Percentiles rank a stretch among this genome's conserved stretches.
Evolutionary conservation across 2,329 filamentous ascomycete species (phyloP).

Genomic region (Pseudopithomyces maydicus): DNA sequence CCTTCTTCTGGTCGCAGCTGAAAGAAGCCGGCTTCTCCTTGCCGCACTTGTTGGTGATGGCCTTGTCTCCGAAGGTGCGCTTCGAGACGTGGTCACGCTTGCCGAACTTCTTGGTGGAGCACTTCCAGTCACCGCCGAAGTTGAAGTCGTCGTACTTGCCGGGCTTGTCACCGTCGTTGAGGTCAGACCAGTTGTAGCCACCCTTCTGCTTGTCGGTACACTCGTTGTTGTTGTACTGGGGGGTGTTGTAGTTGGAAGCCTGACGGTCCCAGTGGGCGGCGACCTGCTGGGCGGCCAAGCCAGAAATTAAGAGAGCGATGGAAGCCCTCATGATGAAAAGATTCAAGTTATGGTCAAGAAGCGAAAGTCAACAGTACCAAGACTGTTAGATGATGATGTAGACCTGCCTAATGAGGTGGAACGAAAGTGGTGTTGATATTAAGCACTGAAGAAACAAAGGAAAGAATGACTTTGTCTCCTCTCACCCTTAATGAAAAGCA

Average conservation of each 20-base stretch:
- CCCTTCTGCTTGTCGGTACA: conserved; percentile 71
- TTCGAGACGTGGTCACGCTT: conserved; percentile 63
- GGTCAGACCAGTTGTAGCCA: conserved; percentile 74
- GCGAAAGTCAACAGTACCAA: conserved; percentile 20
- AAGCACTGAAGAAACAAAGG: conserved; percentile 42
- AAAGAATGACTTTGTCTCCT: conserved; percentile 46
- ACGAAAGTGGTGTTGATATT: conserved; percentile 28
- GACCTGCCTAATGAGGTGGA: conserved; percentile 29
- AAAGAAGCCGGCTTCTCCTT: conserved; percentile 65
- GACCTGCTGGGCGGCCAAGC: conserved; percentile 53
- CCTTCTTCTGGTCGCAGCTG: conserved; percentile 61
- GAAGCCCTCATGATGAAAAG: conserved; percentile 50
- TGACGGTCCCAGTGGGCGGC: conserved; percentile 56
- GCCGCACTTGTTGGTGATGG: conserved; percentile 51
- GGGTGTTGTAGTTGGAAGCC: conserved; percentile 65
- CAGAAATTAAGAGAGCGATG: conserved; percentile 52
- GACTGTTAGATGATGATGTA: conserved; percentile 18
- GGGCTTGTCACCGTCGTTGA: conserved; percentile 54
- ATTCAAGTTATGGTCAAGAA: conserved; percentile 19
- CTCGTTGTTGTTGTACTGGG: conserved; percentile 75
- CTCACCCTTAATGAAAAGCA: conserved; percentile 14
- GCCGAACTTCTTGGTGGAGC: conserved; percentile 63
- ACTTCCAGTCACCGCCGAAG: conserved; percentile 68
- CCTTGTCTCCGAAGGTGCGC: conserved; percentile 50
- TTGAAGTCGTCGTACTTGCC: conserved; percentile 68